Evolutionary conservation across 345 rosid species (phyloP).

Genomic region (Populus alba): DNA sequence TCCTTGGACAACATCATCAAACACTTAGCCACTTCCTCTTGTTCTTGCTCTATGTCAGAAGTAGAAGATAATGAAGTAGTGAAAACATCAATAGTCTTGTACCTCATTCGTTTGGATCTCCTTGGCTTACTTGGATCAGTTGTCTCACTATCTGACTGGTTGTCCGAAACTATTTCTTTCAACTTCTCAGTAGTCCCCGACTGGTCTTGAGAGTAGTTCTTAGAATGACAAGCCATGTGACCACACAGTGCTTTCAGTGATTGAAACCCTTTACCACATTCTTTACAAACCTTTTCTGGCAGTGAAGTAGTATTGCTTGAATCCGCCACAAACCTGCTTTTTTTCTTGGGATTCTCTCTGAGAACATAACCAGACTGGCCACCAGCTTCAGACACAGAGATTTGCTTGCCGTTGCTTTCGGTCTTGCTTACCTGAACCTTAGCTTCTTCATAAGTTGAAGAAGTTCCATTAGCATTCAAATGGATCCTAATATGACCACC

Average conservation of each 20-base stretch:
- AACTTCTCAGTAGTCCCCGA: slow-evolving; percentile 31
- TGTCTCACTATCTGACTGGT: slow-evolving; percentile 69
- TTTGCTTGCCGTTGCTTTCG: slow-evolving; percentile 14
- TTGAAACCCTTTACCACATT: slow-evolving; percentile 83
- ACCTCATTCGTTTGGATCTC: slow-evolving; percentile 64
- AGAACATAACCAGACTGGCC: slow-evolving; percentile 54
- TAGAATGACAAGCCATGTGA: slow-evolving; percentile 88
- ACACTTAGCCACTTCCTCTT: slow-evolving; percentile 72
- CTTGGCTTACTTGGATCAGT: slow-evolving; percentile 54
- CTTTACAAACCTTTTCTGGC: slow-evolving; percentile 54
- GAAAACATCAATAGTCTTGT: slow-evolving; percentile 28
- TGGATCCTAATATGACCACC: slow-evolving; percentile 94
- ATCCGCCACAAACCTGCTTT: slow-evolving; percentile 47
- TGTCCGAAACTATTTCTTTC: slow-evolving; percentile 43
- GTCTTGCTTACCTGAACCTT: slow-evolving; percentile 32
- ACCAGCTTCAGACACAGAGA: slow-evolving; percentile 38
- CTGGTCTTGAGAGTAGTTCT: slow-evolving; percentile 32
- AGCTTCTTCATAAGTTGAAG: slow-evolving; percentile 33
- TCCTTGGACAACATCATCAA: slow-evolving; percentile 87
- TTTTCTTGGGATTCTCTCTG: slow-evolving; percentile 69
- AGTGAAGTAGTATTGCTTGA: slow-evolving; percentile 28
- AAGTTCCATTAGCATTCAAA: slow-evolving; percentile 27
- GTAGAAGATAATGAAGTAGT: slow-evolving; percentile 42
- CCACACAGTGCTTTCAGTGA: slow-evolving; percentile 88
- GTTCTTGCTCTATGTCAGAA: slow-evolving; percentile 73